Evolutionary conservation across 169 alveolate species (phyloP), one percentile per base, ranked within the genome.

Genomic region (Plasmodium vivax): DNA sequence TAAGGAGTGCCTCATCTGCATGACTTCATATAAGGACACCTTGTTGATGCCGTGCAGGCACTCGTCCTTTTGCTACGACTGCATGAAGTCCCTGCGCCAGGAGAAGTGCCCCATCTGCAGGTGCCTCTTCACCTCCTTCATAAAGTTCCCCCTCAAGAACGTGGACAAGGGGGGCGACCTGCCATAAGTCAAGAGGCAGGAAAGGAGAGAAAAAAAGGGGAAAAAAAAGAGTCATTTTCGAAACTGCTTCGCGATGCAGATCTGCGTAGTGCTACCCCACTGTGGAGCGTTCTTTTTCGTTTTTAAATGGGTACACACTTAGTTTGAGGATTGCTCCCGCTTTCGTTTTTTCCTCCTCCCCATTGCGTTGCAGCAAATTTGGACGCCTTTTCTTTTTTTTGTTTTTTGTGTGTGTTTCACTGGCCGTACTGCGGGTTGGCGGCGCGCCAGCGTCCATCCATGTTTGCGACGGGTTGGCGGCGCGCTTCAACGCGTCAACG

Each of bases 101-200:
- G 97, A 96, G 71, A 96, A 95, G 93, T 96, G 97, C 79, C 97
- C 97, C 1, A 96, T 96, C 6, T 96, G 97, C 94, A 77, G 97
- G 12, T 85, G 93, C n/a, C 79, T 85, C 12, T 85, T 85, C 62
- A 85, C 83, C 1, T 85, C 93, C 6, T 85, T 85, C 54, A 85
- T 85, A 23, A 85, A 85, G 10, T 85, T 85, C 8, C 93, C 93
- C 0, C 62, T 85, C 41, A 85, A 68, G 23, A 85, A 85, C 34
- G 10, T 85, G 3, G 85, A 74, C 58, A 58, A 10, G 85, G 75
- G 36, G 32, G 23, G 36, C 3, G 62, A 41, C 75, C 45, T 81
- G 71, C 72, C 71, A 27, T 43, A 36, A 5, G 32, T 19, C 19
- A 41, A 7, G 34, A 27, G 58, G 14, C 41, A 14, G 73, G 73